phyloP scores from a whole-genome alignment of 2,329 filamentous ascomycete genomes.

The Colletotrichum abscissum region DNA sequence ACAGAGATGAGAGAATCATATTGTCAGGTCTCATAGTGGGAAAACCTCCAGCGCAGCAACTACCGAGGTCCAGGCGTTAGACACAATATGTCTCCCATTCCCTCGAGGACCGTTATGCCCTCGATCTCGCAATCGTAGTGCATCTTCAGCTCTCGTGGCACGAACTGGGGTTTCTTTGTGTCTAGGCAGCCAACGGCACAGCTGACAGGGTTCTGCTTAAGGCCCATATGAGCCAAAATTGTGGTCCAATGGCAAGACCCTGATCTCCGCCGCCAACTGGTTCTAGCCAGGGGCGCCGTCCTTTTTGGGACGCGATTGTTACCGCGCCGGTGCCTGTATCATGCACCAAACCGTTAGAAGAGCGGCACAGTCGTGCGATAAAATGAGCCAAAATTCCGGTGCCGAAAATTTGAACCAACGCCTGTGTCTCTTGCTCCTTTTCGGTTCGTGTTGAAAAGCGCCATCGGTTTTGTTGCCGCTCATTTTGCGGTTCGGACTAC shows the following conservation, averaged over 20 bases:
- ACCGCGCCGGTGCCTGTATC: slow-evolving; percentile 1
- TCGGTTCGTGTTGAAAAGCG: neutral
- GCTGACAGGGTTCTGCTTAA: slow-evolving; percentile 4
- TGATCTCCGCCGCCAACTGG: slow-evolving; percentile 8
- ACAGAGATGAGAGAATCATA: neutral
- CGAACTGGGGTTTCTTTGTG: neutral
- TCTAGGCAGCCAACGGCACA: slow-evolving; percentile 23
- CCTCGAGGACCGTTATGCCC: too few relatives aligned
- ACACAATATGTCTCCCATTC: neutral
- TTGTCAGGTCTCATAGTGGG: neutral
- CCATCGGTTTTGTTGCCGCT: neutral
- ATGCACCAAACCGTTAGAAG: slow-evolving; percentile 1
- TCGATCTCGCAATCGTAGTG: neutral
- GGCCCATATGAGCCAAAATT: slow-evolving; percentile 15
- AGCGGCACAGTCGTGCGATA: slow-evolving; percentile 25
- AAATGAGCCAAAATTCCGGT: slow-evolving; percentile 22
- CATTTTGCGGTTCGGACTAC: neutral
- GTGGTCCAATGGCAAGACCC: slow-evolving; percentile 9
- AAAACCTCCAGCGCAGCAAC: neutral
- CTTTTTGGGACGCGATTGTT: neutral
- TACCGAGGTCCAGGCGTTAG: too few relatives aligned
- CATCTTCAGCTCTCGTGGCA: neutral
- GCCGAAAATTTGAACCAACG: neutral
- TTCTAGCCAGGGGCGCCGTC: neutral
- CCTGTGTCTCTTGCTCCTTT: slow-evolving; percentile 2